Percentiles rank a stretch among this genome's conserved stretches.
Evolutionary conservation across 179 eudicot species (phyloP).

Genomic region (Vitellaria paradoxa): DNA sequence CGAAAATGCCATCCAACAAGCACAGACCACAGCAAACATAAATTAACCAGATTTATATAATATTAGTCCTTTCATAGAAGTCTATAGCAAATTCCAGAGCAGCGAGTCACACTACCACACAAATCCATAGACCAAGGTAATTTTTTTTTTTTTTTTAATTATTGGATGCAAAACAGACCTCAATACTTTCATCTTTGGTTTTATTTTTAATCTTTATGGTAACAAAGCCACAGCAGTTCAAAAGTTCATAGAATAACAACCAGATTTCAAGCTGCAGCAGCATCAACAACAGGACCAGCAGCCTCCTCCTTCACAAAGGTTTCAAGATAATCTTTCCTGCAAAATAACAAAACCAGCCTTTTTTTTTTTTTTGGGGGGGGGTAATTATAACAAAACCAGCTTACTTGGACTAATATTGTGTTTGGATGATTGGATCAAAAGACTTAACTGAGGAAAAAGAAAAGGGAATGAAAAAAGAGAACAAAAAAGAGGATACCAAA

Average conservation of each 20-base stretch:
- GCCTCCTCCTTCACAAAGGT: constrained; percentile 12
- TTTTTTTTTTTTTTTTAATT: too few relatives aligned
- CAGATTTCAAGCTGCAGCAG: constrained; percentile 13
- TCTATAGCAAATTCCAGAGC: not conserved
- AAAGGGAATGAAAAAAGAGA: not conserved
- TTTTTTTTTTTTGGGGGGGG: too few relatives aligned
- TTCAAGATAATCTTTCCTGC: constrained; percentile 16
- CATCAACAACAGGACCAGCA: constrained; percentile 11
- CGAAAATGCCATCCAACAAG: too few relatives aligned
- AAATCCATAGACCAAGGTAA: not conserved
- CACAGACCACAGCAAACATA: too few relatives aligned
- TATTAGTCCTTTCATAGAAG: not conserved
- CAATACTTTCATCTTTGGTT: not conserved
- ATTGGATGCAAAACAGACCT: not conserved
- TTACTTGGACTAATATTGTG: too few relatives aligned
- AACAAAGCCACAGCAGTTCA: not conserved
- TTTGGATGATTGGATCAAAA: not conserved
- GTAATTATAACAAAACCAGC: not conserved
- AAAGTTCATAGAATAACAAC: not conserved
- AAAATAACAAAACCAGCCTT: not conserved
- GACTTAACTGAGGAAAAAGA: not conserved
- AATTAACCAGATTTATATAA: not conserved
- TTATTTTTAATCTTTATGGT: not conserved
- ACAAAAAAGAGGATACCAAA: not conserved
- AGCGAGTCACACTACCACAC: not conserved